These are phyloP conservation scores for Nakaseomyces sp. DNA, from an alignment of 1,139 yeast species.

Conservation along the genomic window DNA sequence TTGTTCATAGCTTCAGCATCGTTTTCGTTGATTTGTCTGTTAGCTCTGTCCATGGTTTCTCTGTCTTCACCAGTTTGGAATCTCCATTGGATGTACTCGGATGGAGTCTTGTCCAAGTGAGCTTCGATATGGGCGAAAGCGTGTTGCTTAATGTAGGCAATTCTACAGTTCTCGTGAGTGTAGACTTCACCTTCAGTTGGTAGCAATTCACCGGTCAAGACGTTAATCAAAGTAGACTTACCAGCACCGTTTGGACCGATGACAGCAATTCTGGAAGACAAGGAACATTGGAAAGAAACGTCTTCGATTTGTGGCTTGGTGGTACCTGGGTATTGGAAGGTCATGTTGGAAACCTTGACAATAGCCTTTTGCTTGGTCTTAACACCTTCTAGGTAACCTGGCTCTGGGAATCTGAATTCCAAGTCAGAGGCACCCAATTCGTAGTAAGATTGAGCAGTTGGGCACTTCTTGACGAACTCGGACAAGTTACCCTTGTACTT, in stretches of 20 bases:
- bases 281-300: constrained; percentile 96
- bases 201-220: constrained; percentile 97
- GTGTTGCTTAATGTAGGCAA: constrained; percentile 98
- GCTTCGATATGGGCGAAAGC: constrained; percentile 98
- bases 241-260: constrained; percentile 99
- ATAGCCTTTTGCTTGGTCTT: constrained; percentile 99
- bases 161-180: constrained; percentile 99
- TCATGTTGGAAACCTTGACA: constrained; percentile 92
- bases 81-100: constrained; percentile 99
- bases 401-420: constrained; percentile 97
- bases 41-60: constrained; percentile 99
- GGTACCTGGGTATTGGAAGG: constrained; percentile 99
- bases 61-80: constrained; percentile 99
- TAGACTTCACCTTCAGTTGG: constrained; percentile 98
- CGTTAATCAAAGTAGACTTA: constrained; percentile 97
- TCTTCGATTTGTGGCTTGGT: constrained; percentile 84
- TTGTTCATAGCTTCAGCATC: constrained; percentile 99
- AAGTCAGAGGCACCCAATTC: constrained; percentile 97
- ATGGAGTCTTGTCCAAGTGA: constrained; percentile 98
- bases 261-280: constrained; percentile 99
- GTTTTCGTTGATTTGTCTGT: constrained; percentile 93
- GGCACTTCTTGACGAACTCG: constrained; percentile 96
- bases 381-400: constrained; percentile 99
- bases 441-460: constrained; percentile 97
- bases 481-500: constrained; percentile 99